These are phyloP conservation scores for Tetradesmus lagerheimii DNA, from an alignment of 139 green algal genomes.

Conservation along the genomic window DNA sequence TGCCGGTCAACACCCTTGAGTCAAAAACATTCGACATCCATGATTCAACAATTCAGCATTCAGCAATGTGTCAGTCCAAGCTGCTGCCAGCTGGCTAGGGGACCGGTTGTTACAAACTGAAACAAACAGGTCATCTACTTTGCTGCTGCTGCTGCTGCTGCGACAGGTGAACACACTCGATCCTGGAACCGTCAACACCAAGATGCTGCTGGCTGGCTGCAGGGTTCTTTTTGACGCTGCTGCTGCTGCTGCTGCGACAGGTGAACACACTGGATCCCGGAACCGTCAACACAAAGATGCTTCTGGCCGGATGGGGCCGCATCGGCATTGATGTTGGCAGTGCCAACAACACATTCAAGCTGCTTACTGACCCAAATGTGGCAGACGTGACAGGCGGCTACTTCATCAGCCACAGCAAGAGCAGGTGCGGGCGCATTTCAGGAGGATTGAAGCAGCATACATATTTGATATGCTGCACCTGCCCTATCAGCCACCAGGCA, in stretches of 20 bases:
- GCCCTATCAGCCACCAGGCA: neutral
- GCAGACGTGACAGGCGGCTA: conserved; percentile 58
- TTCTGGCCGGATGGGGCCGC: conserved; percentile 70
- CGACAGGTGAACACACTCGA: conserved; percentile 66
- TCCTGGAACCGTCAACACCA: conserved; percentile 82
- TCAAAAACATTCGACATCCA: no score
- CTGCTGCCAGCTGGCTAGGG: no score
- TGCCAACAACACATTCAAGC: conserved; percentile 67
- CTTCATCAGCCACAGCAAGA: conserved; percentile 58
- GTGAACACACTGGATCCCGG: conserved; percentile 74
- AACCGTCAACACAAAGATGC: conserved; percentile 85
- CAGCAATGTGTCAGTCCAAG: no score
- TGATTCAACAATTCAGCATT: no score
- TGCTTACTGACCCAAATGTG: conserved; percentile 54
- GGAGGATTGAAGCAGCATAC: neutral
- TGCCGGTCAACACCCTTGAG: no score
- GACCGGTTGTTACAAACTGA: no score
- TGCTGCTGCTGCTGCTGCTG: neutral
- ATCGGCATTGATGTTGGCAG: conserved; percentile 68
- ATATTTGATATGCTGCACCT: neutral
- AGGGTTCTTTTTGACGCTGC: neutral
- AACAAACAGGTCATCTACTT: no score
- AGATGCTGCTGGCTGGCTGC: conserved; percentile 53
- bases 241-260: neutral
- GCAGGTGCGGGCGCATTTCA: conserved; percentile 15